These are phyloP conservation scores for Colletotrichum sp. DNA, from an alignment of 2,329 filamentous ascomycete genomes.

Conservation along the genomic window DNA sequence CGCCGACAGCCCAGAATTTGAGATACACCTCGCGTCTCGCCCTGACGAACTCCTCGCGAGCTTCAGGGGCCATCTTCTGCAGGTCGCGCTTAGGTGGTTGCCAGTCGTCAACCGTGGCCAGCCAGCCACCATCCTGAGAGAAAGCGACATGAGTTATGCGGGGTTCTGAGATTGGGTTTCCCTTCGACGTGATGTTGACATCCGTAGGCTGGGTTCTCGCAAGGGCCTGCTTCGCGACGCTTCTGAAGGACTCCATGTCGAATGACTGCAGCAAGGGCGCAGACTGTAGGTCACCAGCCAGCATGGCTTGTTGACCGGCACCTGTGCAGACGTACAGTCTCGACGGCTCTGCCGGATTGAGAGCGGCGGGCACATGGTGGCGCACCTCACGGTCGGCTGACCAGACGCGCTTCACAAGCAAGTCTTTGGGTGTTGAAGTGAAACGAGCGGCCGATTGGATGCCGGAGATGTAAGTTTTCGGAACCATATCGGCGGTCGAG, in stretches of 20 bases:
- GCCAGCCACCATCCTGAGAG: slow-evolving; percentile 83
- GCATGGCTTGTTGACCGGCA: slow-evolving; percentile 60
- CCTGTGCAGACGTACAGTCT: slow-evolving; percentile 73
- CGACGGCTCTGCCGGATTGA: slow-evolving; percentile 67
- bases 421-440: slow-evolving; percentile 54
- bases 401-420: slow-evolving; percentile 58
- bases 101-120: slow-evolving; percentile 94
- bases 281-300: slow-evolving; percentile 54
- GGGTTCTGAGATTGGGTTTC: slow-evolving; percentile 76
- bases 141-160: slow-evolving; percentile 77
- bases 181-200: slow-evolving; percentile 75
- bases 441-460: slow-evolving; percentile 71
- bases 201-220: slow-evolving; percentile 88
- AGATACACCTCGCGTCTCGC: slow-evolving; percentile 76
- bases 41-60: slow-evolving; percentile 49
- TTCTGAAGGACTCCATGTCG: slow-evolving; percentile 79
- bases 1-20: slow-evolving; percentile 85
- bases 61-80: slow-evolving; percentile 44
- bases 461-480: slow-evolving; percentile 83
- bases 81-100: slow-evolving; percentile 74
- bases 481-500: slow-evolving; percentile 87
- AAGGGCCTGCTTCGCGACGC: slow-evolving; percentile 85
- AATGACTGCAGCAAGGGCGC: slow-evolving; percentile 79
- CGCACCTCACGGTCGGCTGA: slow-evolving; percentile 46
- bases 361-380: slow-evolving; percentile 61